phyloP scores from a whole-genome alignment of 1,284 basidiomycete species.

The Athelia psychrophila region DNA sequence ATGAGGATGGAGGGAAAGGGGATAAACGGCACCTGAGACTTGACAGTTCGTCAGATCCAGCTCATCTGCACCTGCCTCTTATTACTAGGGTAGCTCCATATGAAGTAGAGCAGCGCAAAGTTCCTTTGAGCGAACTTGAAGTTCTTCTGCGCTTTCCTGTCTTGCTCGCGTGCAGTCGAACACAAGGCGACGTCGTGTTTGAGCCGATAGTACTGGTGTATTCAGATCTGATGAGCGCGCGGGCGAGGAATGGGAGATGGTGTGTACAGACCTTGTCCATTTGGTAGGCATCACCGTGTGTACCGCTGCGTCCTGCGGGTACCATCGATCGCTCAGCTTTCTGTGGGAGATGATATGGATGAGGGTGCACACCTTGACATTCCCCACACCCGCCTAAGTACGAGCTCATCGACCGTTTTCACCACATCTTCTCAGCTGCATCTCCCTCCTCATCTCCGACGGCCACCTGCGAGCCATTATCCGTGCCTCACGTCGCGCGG shows the following conservation, averaged over 20 bases:
- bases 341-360: too few species aligned
- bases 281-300: conserved; percentile 52
- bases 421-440: background rate
- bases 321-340: conserved; percentile 14
- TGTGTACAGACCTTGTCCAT: conserved; percentile 43
- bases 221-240: too few species aligned
- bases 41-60: conserved; percentile 60
- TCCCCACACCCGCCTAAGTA: background rate
- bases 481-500: too few species aligned
- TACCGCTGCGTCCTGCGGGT: conserved; percentile 57
- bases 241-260: background rate
- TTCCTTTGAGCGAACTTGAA: conserved; percentile 43
- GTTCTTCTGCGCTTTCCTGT: conserved; percentile 35
- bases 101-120: conserved; percentile 56
- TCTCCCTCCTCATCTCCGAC: too few species aligned
- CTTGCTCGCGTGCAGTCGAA: conserved; percentile 30
- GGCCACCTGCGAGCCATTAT: background rate
- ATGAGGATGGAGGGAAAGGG: background rate
- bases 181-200: conserved; percentile 36
- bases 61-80: conserved; percentile 62
- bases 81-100: conserved; percentile 53
- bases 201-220: conserved; percentile 42
- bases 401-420: too few species aligned
- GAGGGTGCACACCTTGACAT: background rate
- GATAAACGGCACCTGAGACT: conserved; percentile 36